These are phyloP conservation scores for Actinomortierella ambigua DNA, from an alignment of 371 early-diverging fungal species.

Conservation along the genomic window DNA sequence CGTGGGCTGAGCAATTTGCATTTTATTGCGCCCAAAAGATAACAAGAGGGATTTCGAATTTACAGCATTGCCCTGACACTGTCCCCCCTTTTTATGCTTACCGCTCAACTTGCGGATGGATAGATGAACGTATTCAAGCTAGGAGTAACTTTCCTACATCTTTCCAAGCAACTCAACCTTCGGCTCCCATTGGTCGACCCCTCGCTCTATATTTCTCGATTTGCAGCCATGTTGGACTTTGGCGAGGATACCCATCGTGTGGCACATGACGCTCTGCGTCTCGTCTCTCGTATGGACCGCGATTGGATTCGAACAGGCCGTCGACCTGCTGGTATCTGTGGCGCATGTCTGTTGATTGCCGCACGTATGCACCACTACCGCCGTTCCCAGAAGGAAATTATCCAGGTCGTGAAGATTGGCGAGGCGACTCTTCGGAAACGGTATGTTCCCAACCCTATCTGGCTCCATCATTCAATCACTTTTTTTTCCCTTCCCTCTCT, in stretches of 20 bases:
- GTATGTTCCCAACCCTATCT: slow-evolving; percentile 25
- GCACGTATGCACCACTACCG: slow-evolving; percentile 94
- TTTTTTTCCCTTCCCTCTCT: no score
- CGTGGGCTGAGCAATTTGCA: not conserved
- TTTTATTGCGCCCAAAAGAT: slow-evolving; percentile 1
- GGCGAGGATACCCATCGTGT: slow-evolving; percentile 87
- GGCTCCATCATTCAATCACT: not conserved
- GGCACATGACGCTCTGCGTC: slow-evolving; percentile 80
- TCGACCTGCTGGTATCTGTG: slow-evolving; percentile 99
- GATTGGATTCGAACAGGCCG: slow-evolving; percentile 99
- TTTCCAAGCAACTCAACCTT: slow-evolving; percentile 78
- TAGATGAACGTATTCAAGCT: slow-evolving; percentile 92
- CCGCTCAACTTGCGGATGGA: no score
- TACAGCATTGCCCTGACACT: not conserved
- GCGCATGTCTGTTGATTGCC: slow-evolving; percentile 95
- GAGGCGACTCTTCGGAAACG: slow-evolving; percentile 90
- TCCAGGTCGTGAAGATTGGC: slow-evolving; percentile 92
- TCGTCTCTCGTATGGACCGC: slow-evolving; percentile 96
- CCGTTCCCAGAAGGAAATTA: slow-evolving; percentile 88
- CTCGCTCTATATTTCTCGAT: slow-evolving; percentile 94
- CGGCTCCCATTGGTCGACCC: slow-evolving; percentile 95
- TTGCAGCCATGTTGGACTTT: slow-evolving; percentile 93
- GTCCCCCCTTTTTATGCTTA: slow-evolving; percentile 1
- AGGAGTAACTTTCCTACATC: slow-evolving; percentile 90
- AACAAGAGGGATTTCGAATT: not conserved